These are phyloP conservation scores for Hemileccinum rubropunctum DNA, from an alignment of 768 basidiomycete genomes.

Conservation along the genomic window DNA sequence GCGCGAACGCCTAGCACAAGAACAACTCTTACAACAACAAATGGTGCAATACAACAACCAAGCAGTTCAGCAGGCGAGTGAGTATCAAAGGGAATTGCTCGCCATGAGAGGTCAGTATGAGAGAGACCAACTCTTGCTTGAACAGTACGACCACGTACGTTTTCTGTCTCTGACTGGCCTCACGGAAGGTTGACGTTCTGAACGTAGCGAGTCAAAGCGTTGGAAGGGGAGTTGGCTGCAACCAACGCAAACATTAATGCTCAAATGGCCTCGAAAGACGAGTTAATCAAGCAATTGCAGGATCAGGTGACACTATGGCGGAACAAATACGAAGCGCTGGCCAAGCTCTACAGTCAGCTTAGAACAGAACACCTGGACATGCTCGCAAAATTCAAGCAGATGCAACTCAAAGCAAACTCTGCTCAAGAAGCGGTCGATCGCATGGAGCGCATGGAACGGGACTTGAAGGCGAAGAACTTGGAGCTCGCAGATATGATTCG, in stretches of 20 bases:
- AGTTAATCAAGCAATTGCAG: slow-evolving; percentile 91
- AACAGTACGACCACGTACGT: slow-evolving; percentile 90
- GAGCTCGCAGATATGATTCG: slow-evolving; percentile 99
- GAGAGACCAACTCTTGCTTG: slow-evolving; percentile 94
- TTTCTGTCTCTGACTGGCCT: slow-evolving; percentile 1
- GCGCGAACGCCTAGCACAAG: slow-evolving; percentile 83
- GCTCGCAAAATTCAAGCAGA: slow-evolving; percentile 93
- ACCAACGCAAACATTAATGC: slow-evolving; percentile 74
- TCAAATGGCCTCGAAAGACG: slow-evolving; percentile 90
- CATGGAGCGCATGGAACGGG: slow-evolving; percentile 99
- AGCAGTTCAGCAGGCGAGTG: slow-evolving; percentile 68
- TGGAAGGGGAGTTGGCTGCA: slow-evolving; percentile 84
- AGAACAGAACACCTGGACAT: slow-evolving; percentile 97
- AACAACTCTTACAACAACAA: slow-evolving; percentile 81
- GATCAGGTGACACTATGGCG: slow-evolving; percentile 97
- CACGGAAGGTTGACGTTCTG: slow-evolving; percentile 6
- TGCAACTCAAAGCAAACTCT: slow-evolving; percentile 97
- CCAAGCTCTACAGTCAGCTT: slow-evolving; percentile 97
- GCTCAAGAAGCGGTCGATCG: slow-evolving; percentile 97
- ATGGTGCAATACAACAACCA: slow-evolving; percentile 80
- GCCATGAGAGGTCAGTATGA: slow-evolving; percentile 97
- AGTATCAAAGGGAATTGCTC: slow-evolving; percentile 87
- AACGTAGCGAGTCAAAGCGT: slow-evolving; percentile 85
- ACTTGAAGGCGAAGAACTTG: slow-evolving; percentile 97
- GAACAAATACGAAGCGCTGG: slow-evolving; percentile 97